A percentile compares a stretch with the other conserved stretches of the same genome.
Conservation (phyloP, 352 stramenopile genomes). For the Phytophthora kernoviae region DNA sequence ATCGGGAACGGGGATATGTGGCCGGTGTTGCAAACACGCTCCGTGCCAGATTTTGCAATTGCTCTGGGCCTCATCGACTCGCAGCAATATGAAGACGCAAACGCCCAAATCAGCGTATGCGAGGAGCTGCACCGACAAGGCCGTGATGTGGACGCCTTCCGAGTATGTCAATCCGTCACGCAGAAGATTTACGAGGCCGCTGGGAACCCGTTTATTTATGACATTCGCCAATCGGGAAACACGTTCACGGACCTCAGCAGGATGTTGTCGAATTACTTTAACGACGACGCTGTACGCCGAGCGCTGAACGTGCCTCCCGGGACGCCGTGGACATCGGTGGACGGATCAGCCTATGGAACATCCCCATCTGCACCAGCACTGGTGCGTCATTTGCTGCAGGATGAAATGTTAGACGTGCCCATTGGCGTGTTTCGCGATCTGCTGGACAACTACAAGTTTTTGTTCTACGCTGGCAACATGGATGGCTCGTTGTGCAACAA, state of each 20-base stretch:
- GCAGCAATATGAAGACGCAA: conserved; percentile 79
- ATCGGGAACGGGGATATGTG: conserved; percentile 92
- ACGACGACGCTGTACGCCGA: conserved; percentile 73
- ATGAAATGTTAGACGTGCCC: conserved; percentile 81
- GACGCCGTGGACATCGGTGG: conserved; percentile 70
- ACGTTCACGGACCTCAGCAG: conserved; percentile 58
- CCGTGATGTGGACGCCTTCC: conserved; percentile 74
- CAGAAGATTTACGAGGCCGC: conserved; percentile 79
- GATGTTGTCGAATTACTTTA: conserved; percentile 81
- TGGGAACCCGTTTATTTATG: conserved; percentile 86
- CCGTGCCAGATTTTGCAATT: conserved; percentile 81
- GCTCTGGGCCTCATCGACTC: conserved; percentile 82
- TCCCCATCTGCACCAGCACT: conserved; percentile 57
- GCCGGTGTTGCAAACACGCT: conserved; percentile 82
- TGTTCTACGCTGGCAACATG: conserved; percentile 88
- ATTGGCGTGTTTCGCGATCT: conserved; percentile 79
- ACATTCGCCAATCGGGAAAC: conserved; percentile 72
- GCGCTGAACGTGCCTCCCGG: conserved; percentile 85
- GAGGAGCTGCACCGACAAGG: conserved; percentile 78
- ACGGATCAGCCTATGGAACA: conserved; percentile 61
- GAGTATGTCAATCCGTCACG: conserved; percentile 69
- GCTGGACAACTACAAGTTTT: conserved; percentile 84
- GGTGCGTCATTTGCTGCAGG: conserved; percentile 69
- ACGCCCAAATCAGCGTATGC: conserved; percentile 74
- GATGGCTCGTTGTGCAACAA: conserved; percentile 85